Base-by-base conservation (phyloP, 192 early-diverging fungal species). In the Anaeromyces robustus region DNA sequence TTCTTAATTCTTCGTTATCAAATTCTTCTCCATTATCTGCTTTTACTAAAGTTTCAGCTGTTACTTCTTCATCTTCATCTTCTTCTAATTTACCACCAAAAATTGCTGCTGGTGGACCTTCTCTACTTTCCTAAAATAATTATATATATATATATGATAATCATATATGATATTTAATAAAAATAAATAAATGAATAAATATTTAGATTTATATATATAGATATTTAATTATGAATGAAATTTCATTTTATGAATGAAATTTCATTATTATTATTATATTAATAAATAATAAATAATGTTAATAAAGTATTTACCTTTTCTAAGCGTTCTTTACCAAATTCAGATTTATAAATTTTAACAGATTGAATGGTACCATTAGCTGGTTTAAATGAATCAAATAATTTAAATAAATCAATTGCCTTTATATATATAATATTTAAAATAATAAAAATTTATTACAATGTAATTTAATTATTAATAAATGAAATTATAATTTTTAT, bases 321-420 rank as follows among this genome's bases (percentile, higher is more conserved):
- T 83, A 96, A 52, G 52, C 93, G 86, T 83, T 94, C 91, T 80
- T 94, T 95, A 37, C 95, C 95, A 83, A 96, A 96, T 79, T 96
- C 93, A 12, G 95, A 96, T 31, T 93, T 92, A 81, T 95, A 97
- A 22, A 99, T 92, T 32, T 86, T 89, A 28, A 99, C 94, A 0
- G 92, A 89, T 4, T 90, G 80, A 41, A 99, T 89, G 12, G 88
- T 82, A 14, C 93, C 92, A 41, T 86, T 87, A 31, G 88, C 87
- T 2, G 94, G 93, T 83, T 94, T 96, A 84, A 98, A 96, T 30
- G 89, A 93, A 59, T 87, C 88, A 82, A 97, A 94, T 4, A 95
- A 92, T 52, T 95, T 94, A 82, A 90, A 93, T 81, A 98, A 86
- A 84, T 98, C 97, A 0, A 84, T 82, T 0, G 97, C 91, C 80